Conservation (phyloP, 1,284 basidiomycete genomes). For the Tilletia walkeri region DNA sequence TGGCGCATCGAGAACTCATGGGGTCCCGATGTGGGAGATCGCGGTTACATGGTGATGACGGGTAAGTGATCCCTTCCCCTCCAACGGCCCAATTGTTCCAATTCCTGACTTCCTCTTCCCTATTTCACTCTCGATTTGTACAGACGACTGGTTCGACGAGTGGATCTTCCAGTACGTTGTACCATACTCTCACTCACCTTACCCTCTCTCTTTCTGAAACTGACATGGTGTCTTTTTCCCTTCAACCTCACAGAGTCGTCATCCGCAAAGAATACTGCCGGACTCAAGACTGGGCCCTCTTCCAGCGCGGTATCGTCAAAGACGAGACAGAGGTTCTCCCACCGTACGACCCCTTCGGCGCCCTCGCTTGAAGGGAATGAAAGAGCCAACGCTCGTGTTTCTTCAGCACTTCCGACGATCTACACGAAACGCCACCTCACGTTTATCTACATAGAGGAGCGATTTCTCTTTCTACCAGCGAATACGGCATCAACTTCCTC, state of each 20-base stretch:
- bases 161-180: slow-evolving; percentile 54
- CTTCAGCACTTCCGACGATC: not conserved
- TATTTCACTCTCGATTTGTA: not conserved
- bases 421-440: too few species aligned
- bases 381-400: too few species aligned
- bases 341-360: slow-evolving; percentile 37
- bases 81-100: too few species aligned
- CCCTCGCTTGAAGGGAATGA: slow-evolving; percentile 33
- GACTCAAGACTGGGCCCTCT: slow-evolving; percentile 34
- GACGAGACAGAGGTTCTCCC: slow-evolving; percentile 57
- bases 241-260: slow-evolving; percentile 26
- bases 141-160: slow-evolving; percentile 77
- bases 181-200: too few species aligned
- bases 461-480: too few species aligned
- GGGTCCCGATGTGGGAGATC: slow-evolving; percentile 72
- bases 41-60: slow-evolving; percentile 83
- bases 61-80: slow-evolving; percentile 59
- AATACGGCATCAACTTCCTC: too few species aligned
- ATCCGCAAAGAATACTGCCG: slow-evolving; percentile 38
- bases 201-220: too few species aligned
- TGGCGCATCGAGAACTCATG: slow-evolving; percentile 96
- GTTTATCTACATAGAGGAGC: too few species aligned
- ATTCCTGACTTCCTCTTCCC: too few species aligned
- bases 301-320: slow-evolving; percentile 31
- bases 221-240: too few species aligned